phyloP scores from a whole-genome alignment of 2,329 filamentous ascomycete species.

The Alternaria arbusti region DNA sequence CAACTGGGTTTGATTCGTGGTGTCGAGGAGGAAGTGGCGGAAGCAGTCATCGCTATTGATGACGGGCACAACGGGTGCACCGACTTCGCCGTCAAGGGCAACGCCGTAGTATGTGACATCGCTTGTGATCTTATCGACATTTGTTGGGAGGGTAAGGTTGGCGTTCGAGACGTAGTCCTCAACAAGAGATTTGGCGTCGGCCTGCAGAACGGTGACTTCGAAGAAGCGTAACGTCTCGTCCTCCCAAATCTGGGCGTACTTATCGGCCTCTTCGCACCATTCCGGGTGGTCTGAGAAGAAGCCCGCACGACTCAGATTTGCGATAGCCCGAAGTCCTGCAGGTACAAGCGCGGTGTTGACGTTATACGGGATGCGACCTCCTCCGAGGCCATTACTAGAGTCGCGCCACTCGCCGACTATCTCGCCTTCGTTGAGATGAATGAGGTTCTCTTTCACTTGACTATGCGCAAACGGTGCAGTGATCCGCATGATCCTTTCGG shows the following conservation, averaged over 20 bases:
- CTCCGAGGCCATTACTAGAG: slow-evolving; percentile 65
- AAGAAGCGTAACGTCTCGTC: slow-evolving; percentile 67
- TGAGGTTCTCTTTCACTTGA: slow-evolving; percentile 61
- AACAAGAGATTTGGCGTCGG: slow-evolving; percentile 56
- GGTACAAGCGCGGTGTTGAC: slow-evolving; percentile 70
- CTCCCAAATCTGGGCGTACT: slow-evolving; percentile 66
- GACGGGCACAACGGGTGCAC: slow-evolving; percentile 59
- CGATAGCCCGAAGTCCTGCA: slow-evolving; percentile 65
- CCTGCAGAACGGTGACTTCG: slow-evolving; percentile 51
- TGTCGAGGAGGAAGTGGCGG: slow-evolving; percentile 67
- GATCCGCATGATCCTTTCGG: slow-evolving; percentile 64
- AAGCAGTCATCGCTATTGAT: slow-evolving; percentile 72
- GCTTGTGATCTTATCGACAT: slow-evolving; percentile 51
- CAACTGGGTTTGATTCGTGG: slow-evolving; percentile 63
- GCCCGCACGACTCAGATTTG: slow-evolving; percentile 56
- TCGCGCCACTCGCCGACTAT: slow-evolving; percentile 70
- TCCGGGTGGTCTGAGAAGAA: slow-evolving; percentile 59
- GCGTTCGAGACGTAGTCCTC: slow-evolving; percentile 55
- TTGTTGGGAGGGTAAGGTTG: slow-evolving; percentile 54
- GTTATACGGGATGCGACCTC: slow-evolving; percentile 68
- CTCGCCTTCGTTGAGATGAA: slow-evolving; percentile 62
- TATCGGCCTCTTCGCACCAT: slow-evolving; percentile 54
- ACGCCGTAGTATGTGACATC: slow-evolving; percentile 63
- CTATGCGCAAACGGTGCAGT: slow-evolving; percentile 62
- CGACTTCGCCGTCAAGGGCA: slow-evolving; percentile 57